A percentile compares a stretch with the other conserved stretches of the same genome.
phyloP scores from a whole-genome alignment of 495 filamentous ascomycete genomes.

The Elaphomyces granulatus region DNA sequence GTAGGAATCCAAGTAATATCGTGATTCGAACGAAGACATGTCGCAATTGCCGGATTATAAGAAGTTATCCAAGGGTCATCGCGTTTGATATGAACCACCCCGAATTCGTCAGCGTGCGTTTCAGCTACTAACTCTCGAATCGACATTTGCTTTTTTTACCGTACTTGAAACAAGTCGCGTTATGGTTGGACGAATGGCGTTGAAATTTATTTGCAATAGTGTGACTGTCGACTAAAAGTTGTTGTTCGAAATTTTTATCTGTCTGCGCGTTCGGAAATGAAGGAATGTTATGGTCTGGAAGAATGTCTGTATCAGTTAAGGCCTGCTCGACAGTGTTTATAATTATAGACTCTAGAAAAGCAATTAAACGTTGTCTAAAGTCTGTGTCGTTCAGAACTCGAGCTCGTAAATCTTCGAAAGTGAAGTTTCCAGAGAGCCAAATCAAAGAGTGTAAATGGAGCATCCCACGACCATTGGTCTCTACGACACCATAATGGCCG shows the following conservation, averaged over 20 bases:
- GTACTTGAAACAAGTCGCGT: slow-evolving; percentile 11
- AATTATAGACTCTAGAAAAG: slow-evolving; percentile 6
- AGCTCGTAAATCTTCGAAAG: slow-evolving; percentile 3
- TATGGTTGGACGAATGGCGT: slow-evolving; percentile 5
- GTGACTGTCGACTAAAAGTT: slow-evolving; percentile 1
- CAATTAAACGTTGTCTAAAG: slow-evolving; percentile 4
- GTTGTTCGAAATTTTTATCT: slow-evolving; percentile 1
- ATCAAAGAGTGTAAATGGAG: not conserved
- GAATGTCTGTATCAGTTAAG: not conserved
- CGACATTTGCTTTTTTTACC: slow-evolving; percentile 6
- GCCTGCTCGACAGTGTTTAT: slow-evolving; percentile 1
- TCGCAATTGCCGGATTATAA: not conserved
- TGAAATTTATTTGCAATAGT: slow-evolving; percentile 2
- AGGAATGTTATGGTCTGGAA: not conserved
- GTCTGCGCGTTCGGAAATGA: not conserved
- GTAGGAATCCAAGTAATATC: not conserved
- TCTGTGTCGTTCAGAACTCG: slow-evolving; percentile 2
- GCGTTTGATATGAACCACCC: not conserved
- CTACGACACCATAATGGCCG: not conserved
- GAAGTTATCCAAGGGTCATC: not conserved
- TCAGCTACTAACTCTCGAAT: slow-evolving; percentile 1
- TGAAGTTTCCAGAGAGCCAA: not conserved
- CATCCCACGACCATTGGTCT: not conserved
- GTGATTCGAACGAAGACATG: not conserved
- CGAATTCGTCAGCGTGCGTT: slow-evolving; percentile 3